phyloP scores from a whole-genome alignment of 2,329 filamentous ascomycete species.

The Apiospora marii region DNA sequence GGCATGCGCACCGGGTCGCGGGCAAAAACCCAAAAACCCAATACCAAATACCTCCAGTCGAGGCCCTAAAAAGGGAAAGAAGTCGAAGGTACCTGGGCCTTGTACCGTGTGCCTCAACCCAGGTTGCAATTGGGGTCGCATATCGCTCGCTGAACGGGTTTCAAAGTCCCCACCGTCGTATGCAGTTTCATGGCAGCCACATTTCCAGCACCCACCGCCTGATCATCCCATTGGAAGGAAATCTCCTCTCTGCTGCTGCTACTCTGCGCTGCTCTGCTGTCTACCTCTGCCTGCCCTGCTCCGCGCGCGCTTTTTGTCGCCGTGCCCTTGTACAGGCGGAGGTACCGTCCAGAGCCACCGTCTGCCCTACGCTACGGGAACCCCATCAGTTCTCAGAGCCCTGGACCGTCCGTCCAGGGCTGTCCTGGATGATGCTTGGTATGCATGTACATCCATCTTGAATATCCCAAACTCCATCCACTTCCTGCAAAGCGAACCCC shows the following conservation, averaged over 20 bases:
- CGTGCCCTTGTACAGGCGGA: conserved; percentile 25
- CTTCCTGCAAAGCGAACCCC: conserved; percentile 31
- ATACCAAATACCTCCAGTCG: background rate
- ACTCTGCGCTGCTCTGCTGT: conserved; percentile 22
- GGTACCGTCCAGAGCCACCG: background rate
- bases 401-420: conserved; percentile 28
- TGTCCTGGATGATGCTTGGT: conserved; percentile 30
- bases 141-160: conserved; percentile 32
- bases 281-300: conserved; percentile 37
- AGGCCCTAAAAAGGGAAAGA: conserved; percentile 22
- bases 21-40: no score
- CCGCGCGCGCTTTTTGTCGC: conserved; percentile 38
- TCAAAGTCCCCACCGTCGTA: conserved; percentile 43
- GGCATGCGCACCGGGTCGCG: background rate
- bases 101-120: background rate
- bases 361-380: conserved; percentile 27
- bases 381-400: conserved; percentile 35
- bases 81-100: conserved; percentile 5
- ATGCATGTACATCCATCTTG: conserved; percentile 27
- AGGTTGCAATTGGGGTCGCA: conserved; percentile 19
- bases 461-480: conserved; percentile 30
- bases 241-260: conserved; percentile 14
- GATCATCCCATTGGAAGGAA: conserved; percentile 31
- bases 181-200: conserved; percentile 45
- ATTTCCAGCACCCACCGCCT: conserved; percentile 36